Evolutionary conservation across 805 yeast genomes (phyloP).

Genomic region (Teunomyces funiuensis): DNA sequence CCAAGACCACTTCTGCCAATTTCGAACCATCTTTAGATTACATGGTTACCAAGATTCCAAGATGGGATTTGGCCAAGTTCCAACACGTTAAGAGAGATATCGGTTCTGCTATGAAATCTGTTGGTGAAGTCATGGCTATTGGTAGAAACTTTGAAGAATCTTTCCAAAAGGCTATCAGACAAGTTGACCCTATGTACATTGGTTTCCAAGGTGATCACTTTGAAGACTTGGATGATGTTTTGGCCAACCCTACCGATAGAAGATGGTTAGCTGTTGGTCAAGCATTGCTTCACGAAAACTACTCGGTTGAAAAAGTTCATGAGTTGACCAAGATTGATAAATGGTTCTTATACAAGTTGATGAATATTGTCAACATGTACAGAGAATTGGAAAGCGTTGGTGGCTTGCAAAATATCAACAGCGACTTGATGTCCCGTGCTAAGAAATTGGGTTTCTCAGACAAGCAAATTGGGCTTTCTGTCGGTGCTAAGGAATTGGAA

Average conservation of each 20-base stretch:
- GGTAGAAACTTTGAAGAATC: slow-evolving; percentile 98
- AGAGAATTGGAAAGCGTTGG: slow-evolving; percentile 65
- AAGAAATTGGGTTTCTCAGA: slow-evolving; percentile 95
- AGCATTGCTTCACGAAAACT: slow-evolving; percentile 88
- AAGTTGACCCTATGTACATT: slow-evolving; percentile 84
- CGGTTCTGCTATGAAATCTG: slow-evolving; percentile 97
- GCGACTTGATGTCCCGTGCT: slow-evolving; percentile 72
- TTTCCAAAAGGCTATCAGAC: slow-evolving; percentile 95
- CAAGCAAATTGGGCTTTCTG: slow-evolving; percentile 82
- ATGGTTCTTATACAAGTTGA: slow-evolving; percentile 92
- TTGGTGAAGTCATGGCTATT: slow-evolving; percentile 98
- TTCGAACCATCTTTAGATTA: slow-evolving; percentile 97
- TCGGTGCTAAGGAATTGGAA: slow-evolving; percentile 70
- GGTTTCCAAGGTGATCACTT: slow-evolving; percentile 88
- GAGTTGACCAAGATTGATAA: slow-evolving; percentile 90
- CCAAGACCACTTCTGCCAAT: slow-evolving; percentile 93
- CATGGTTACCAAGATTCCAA: slow-evolving; percentile 94
- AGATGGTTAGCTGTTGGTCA: slow-evolving; percentile 98
- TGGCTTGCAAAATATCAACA: slow-evolving; percentile 53
- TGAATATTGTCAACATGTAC: slow-evolving; percentile 90
- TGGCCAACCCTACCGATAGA: slow-evolving; percentile 89
- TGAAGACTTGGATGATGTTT: slow-evolving; percentile 73
- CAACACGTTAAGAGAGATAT: slow-evolving; percentile 91
- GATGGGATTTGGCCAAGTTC: slow-evolving; percentile 97
- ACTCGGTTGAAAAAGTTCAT: slow-evolving; percentile 88